Base-by-base conservation (phyloP, 2,329 filamentous ascomycete genomes). In the Colletotrichum sp. region DNA sequence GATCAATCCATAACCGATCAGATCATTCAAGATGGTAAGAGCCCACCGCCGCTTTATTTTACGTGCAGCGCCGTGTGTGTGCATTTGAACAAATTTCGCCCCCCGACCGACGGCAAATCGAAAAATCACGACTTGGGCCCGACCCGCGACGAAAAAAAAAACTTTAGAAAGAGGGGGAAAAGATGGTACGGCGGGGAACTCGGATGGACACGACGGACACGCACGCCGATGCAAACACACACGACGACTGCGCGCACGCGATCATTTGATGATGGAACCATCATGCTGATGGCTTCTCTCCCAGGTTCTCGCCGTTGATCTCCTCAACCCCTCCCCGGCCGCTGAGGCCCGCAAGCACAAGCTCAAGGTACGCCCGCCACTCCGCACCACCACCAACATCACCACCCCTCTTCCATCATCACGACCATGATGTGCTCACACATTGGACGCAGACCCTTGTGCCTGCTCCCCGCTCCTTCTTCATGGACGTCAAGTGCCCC, bases 401-500 rank as follows among this genome's bases (percentile, higher is more conserved):
- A 62, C 15, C 44, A 64, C 61, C 61, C 59, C 62, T 68, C 30
- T 29, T 22, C 39, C 36, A 57, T 36, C 36, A 15, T 29, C 15
- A 32, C 30, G 25, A 44, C 30, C 57, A 59, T 66, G 7, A 27
- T 32, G 59, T 77, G 61, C 80, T 79, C 76, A 79, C 74, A 69
- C 25, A 2, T 32, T 34, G 61, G 71, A 78, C 44, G n/a, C 82
- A 98, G 96, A 96, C 92, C 82, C 95, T 99, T 85, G 97, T 99
- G 87, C 97, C 97, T 85, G 94, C 93, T 82, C 97, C 97, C 85
- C 95, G 97, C 88, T 99, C 96, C 82, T 99, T 99, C 95, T 99
- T 99, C 95, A 99, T 99, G 97, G 97, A 99, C 88, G 97, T 99
- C 92, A 99, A 99, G 95, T 99, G 97, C 95, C 97, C 97, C 88